phyloP scores from a whole-genome alignment of 768 basidiomycete species.

The Amanita exitialis region DNA sequence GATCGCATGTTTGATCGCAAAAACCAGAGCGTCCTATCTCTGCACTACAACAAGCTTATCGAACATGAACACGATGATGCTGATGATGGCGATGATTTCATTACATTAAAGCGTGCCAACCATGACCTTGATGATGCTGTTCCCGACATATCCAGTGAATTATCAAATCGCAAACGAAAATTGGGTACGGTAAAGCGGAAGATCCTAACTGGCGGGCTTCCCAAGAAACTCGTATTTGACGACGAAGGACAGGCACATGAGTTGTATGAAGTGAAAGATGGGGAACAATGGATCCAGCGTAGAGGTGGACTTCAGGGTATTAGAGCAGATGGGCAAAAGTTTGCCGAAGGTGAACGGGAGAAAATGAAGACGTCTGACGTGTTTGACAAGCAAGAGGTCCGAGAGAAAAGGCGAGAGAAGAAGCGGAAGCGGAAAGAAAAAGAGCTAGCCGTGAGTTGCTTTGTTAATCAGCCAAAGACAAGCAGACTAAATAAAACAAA shows the following conservation, averaged over 20 bases:
- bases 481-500: constrained; percentile 12
- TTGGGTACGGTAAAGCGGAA: constrained; percentile 66
- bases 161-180: constrained; percentile 80
- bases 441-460: constrained; percentile 35
- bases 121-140: constrained; percentile 48
- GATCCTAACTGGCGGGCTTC: constrained; percentile 48
- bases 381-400: constrained; percentile 72
- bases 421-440: constrained; percentile 85
- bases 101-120: constrained; percentile 86
- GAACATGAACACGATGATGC: constrained; percentile 42
- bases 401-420: constrained; percentile 84
- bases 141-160: constrained; percentile 9
- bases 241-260: constrained; percentile 77
- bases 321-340: constrained; percentile 54
- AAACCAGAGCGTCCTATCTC: constrained; percentile 86
- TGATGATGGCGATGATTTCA: constrained; percentile 68
- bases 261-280: constrained; percentile 74
- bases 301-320: constrained; percentile 57
- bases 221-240: constrained; percentile 82
- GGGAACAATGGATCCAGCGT: constrained; percentile 58
- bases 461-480: background rate
- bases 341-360: constrained; percentile 63
- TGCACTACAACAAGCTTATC: constrained; percentile 83
- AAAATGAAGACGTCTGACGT: constrained; percentile 65
- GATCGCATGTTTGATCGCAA: constrained; percentile 97